Evolutionary conservation across 768 basidiomycete genomes (phyloP), one percentile per base, ranked within the genome.

Genomic region (Pholiota conissans): DNA sequence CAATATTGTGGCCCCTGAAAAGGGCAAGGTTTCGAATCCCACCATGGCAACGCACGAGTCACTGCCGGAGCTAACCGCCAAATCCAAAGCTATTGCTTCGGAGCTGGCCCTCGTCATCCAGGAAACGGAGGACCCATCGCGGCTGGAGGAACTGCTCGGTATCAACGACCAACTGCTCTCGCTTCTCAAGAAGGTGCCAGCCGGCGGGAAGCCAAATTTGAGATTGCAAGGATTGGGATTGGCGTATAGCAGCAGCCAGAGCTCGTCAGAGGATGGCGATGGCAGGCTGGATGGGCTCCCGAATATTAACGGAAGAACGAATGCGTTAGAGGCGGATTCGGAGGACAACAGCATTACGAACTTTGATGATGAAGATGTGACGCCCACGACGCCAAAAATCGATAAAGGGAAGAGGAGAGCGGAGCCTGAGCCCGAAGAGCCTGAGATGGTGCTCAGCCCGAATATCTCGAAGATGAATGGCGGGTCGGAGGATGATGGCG

Each of bases 401-500:
- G 89, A 93, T 70, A 93, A 93, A 69, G 91, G 91, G 55, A 93
- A 93, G 71, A 84, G 79, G 20, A 81, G 81, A 50, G 90, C 89
- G 26, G 78, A 85, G 64, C 83, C 87, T 0, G 83, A 87, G 65
- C 82, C 88, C 1, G 82, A 87, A 71, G 78, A 84, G 47, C 82
- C 74, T 2, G 89, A 90, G 73, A 85, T 84, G 70, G 83, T 91
- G 63, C 73, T 91, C 70, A 84, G 86, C 68, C 90, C 91, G 18
- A 69, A 63, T 49, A 84, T 75, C 73, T 85, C 78, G 51, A 64
- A 76, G 62, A 74, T 77, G 29, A 64, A 63, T 32, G 76, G 82
- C 34, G 84, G 84, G 32, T 84, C 84, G 57, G 79, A 80, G 8
- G 77, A 75, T 56, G 77, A 75, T 37, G 75, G 66, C 8, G 35